Evolutionary conservation across 805 yeast genomes (phyloP).

Genomic region (Hanseniaspora singularis): DNA sequence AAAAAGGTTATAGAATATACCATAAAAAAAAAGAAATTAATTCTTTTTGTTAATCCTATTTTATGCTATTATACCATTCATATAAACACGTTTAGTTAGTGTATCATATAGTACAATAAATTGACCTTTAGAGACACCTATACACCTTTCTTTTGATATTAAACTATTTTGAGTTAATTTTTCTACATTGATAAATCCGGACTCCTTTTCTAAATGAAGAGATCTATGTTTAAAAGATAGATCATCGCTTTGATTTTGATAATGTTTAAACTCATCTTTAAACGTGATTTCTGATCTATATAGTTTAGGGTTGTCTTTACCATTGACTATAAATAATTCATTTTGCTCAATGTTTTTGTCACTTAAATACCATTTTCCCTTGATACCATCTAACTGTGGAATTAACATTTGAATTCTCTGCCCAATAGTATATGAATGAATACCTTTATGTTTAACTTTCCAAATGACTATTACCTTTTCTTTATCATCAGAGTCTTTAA

Average conservation of each 20-base stretch:
- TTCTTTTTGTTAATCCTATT: too few species aligned
- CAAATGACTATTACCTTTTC: neutral
- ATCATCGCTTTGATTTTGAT: neutral
- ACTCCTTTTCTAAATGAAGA: neutral
- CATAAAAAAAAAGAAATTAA: too few species aligned
- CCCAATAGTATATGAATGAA: constrained; percentile 94
- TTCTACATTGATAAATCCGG: neutral
- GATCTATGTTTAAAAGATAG: neutral
- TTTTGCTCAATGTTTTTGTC: constrained; percentile 54
- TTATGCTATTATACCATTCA: neutral
- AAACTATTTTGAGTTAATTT: neutral
- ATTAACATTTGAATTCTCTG: constrained; percentile 62
- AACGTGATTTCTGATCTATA: constrained; percentile 22
- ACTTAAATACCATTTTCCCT: constrained; percentile 80
- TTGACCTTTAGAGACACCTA: constrained; percentile 7
- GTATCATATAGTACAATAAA: constrained; percentile 6
- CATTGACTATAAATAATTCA: constrained; percentile 68
- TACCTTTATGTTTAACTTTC: constrained; percentile 49
- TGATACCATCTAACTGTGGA: constrained; percentile 81
- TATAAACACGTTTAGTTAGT: neutral
- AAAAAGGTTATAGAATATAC: too few species aligned
- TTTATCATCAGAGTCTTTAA: neutral
- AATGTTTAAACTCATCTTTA: neutral
- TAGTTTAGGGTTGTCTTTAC: constrained; percentile 47
- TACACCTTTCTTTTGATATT: neutral